Evolutionary conservation across 768 basidiomycete species (phyloP), one percentile per base, ranked within the genome.

Genomic region (Mycena filopes): DNA sequence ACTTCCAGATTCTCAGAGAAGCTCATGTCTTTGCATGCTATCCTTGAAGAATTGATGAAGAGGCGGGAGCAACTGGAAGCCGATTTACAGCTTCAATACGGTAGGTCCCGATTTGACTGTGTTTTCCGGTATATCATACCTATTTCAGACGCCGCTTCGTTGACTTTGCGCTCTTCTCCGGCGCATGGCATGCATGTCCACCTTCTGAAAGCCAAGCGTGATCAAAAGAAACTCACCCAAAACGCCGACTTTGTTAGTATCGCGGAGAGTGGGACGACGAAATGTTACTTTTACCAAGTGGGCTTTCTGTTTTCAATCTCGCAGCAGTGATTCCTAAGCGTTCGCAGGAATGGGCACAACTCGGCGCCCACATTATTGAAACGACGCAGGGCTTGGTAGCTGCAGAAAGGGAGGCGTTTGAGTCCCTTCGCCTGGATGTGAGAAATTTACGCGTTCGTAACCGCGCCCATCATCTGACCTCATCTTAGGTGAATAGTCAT

Each of bases 181-280:
- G 83, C 83, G 12, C 87, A 89, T 46, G 94, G 94, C 7, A 86
- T 89, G 82, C 90, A 92, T 73, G 84, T 94, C 43, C 93, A 94
- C 67, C 77, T 95, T 28, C 81, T 83, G 28, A 87, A 84, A 69
- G 78, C 83, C 7, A 93, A 87, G 74, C 87, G 89, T 29, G 91
- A 93, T 64, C 84, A 83, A 51, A 70, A 71, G 15, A 83, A 78
- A 63, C 70, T 91, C 36, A 82, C 82, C 65, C 72, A 71, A 15
- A 80, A 86, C 26, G 67, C 81, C 12, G 77, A 77, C 8, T 94
- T 94, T 68, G 75, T 89, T 25, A 68, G 77, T 46, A 83, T 94
- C 29, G 83, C 88, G 3, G 87, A 89, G 75, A 91, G 81, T 65
- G 81, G 80, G 40, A 86, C 88, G 0, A 94, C 93, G 0, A 87